phyloP scores from a whole-genome alignment of 768 basidiomycete genomes.

The Leccinum boreale region DNA sequence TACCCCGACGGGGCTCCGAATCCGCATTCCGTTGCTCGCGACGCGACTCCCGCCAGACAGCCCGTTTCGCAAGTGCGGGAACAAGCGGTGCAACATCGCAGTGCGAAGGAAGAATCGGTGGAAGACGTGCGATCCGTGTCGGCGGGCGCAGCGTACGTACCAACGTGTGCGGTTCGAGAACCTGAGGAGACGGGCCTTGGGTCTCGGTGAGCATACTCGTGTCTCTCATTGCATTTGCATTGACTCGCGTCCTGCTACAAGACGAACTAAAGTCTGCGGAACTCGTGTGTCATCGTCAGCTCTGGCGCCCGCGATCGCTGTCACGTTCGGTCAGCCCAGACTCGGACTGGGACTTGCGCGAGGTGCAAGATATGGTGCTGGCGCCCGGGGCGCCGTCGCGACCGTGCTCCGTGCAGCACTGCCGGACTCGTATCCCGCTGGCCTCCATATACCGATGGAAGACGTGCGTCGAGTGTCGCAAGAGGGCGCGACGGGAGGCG shows the following conservation, averaged over 20 bases:
- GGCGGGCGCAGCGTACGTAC: conserved; percentile 35
- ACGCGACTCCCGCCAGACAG: conserved; percentile 9
- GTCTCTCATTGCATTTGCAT: conserved; percentile 17
- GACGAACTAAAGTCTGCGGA: background rate
- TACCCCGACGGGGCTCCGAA: conserved; percentile 4
- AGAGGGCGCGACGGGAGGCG: conserved; percentile 10
- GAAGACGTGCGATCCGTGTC: conserved; percentile 45
- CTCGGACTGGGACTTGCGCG: no score
- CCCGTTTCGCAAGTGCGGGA: conserved; percentile 29
- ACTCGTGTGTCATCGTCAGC: background rate
- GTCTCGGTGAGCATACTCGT: conserved; percentile 6
- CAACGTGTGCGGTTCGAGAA: conserved; percentile 32
- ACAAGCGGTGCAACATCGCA: conserved; percentile 32
- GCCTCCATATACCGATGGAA: conserved; percentile 38
- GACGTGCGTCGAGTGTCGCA: conserved; percentile 39
- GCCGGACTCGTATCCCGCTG: conserved; percentile 37
- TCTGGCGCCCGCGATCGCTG: conserved; percentile 4
- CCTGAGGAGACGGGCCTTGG: background rate
- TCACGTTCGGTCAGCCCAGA: conserved; percentile 10
- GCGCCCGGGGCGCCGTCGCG: conserved; percentile 25
- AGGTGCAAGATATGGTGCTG: no score
- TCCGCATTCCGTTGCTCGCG: conserved; percentile 24
- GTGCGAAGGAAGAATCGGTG: conserved; percentile 34
- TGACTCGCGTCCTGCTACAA: conserved; percentile 1
- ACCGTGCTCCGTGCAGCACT: conserved; percentile 34